Conservation (phyloP, 2,329 filamentous ascomycete species). For the Hortaea werneckii region DNA sequence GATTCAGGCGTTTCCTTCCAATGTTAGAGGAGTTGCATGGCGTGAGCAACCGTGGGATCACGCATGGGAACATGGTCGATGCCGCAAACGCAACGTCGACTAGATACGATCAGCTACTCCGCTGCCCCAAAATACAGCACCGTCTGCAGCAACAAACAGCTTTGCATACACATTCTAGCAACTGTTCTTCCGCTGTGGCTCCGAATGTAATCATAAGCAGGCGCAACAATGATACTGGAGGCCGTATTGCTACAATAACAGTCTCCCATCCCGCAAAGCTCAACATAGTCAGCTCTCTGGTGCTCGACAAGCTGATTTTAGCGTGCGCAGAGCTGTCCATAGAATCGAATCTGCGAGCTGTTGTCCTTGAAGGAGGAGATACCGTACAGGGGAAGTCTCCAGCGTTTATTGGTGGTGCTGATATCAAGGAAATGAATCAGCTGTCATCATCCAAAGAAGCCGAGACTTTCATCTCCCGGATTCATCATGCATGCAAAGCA, state of each 20-base stretch:
- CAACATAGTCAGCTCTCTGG: slow-evolving; percentile 14
- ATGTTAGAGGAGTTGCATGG: too few relatives aligned
- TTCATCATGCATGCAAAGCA: slow-evolving; percentile 25
- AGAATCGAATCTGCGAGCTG: slow-evolving; percentile 12
- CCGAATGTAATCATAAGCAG: too few relatives aligned
- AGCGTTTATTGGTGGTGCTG: slow-evolving; percentile 21
- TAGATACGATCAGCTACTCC: too few relatives aligned
- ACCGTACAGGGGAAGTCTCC: slow-evolving; percentile 14
- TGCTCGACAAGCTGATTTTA: slow-evolving; percentile 12
- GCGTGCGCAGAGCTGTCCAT: slow-evolving; percentile 9
- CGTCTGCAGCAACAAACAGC: too few relatives aligned
- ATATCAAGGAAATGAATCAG: slow-evolving; percentile 20
- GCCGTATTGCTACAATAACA: slow-evolving; percentile 12
- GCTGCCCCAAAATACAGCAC: too few relatives aligned
- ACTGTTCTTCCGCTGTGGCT: too few relatives aligned
- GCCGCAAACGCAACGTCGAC: too few relatives aligned
- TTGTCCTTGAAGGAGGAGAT: slow-evolving; percentile 16
- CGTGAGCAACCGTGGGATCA: too few relatives aligned
- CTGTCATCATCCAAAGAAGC: slow-evolving; percentile 20
- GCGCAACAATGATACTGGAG: background rate
- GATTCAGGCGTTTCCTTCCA: too few relatives aligned
- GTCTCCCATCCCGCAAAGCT: slow-evolving; percentile 19
- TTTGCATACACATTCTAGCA: too few relatives aligned
- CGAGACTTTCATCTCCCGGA: slow-evolving; percentile 25
- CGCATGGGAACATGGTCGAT: too few relatives aligned